A percentile compares a stretch with the other conserved stretches of the same genome.
Conservation (phyloP, 1,139 yeast genomes). For the Saccharomyces hybrid region DNA sequence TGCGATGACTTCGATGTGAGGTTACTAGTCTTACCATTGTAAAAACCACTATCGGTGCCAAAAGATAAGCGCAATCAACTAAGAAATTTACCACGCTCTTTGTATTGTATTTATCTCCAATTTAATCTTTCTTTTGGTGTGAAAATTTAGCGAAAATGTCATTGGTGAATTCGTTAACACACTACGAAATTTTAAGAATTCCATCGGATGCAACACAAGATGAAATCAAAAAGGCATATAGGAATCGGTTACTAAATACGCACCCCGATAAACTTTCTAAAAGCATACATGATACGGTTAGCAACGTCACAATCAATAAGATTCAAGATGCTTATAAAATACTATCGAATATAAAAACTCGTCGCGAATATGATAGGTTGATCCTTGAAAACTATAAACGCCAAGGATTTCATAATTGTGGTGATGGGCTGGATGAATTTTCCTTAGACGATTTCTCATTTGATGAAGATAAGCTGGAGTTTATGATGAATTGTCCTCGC, state of each 20-base stretch:
- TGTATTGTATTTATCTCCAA: not conserved
- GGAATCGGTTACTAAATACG: constrained; percentile 44
- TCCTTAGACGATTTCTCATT: constrained; percentile 54
- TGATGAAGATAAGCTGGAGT: constrained; percentile 23
- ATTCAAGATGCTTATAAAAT: constrained; percentile 57
- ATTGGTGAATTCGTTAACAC: constrained; percentile 8
- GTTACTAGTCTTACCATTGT: not conserved
- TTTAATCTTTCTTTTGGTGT: not conserved
- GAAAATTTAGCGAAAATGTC: not conserved
- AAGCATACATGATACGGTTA: constrained; percentile 10
- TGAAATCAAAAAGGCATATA: constrained; percentile 58
- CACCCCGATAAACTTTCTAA: constrained; percentile 67
- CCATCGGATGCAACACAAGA: constrained; percentile 33
- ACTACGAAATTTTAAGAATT: constrained; percentile 52
- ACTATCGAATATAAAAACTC: constrained; percentile 36
- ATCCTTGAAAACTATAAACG: constrained; percentile 37
- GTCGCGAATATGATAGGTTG: constrained; percentile 45
- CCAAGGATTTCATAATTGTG: constrained; percentile 46
- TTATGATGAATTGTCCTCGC: constrained; percentile 58
- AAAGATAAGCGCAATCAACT: not conserved
- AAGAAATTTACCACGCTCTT: not conserved
- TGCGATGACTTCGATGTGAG: not conserved
- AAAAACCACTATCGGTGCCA: not conserved
- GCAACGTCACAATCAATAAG: constrained; percentile 31
- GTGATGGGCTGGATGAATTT: constrained; percentile 61